Conservation (phyloP, 1,284 basidiomycete species). For the Anthracocystis walkeri region DNA sequence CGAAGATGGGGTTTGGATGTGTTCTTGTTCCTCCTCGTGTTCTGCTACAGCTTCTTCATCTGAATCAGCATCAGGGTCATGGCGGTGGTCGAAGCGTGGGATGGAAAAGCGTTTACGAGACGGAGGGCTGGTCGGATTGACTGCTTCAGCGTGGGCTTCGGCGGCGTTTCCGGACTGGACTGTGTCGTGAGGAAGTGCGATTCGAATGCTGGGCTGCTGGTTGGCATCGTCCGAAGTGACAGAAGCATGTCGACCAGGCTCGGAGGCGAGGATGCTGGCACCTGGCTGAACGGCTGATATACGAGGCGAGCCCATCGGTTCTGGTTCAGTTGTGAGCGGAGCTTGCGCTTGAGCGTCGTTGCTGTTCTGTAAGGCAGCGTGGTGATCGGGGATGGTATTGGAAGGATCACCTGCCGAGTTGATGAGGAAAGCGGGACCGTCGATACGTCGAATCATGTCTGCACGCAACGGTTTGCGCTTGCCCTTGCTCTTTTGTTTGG, state of each 20-base stretch:
- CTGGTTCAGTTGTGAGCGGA: slow-evolving; percentile 16
- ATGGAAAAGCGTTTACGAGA: slow-evolving; percentile 35
- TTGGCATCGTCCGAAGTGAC: slow-evolving; percentile 9
- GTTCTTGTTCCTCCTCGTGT: slow-evolving; percentile 8
- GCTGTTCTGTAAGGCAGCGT: neutral
- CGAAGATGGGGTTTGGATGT: slow-evolving; percentile 7
- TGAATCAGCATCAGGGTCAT: slow-evolving; percentile 39
- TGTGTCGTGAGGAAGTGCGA: slow-evolving; percentile 29
- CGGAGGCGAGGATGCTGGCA: slow-evolving; percentile 26
- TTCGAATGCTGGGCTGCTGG: slow-evolving; percentile 44
- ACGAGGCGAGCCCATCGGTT: slow-evolving; percentile 7
- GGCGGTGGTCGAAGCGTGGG: slow-evolving; percentile 34
- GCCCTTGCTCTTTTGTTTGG: slow-evolving; percentile 44
- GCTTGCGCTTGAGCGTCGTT: neutral
- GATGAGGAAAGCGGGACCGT: slow-evolving; percentile 67
- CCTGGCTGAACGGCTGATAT: slow-evolving; percentile 15
- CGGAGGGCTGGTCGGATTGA: neutral
- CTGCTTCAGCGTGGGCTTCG: neutral
- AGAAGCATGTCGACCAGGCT: slow-evolving; percentile 9
- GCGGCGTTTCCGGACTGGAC: neutral
- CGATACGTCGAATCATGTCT: slow-evolving; percentile 67
- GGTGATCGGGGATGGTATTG: slow-evolving; percentile 40
- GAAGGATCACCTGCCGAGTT: slow-evolving; percentile 59
- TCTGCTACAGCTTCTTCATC: slow-evolving; percentile 30
- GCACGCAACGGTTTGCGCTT: slow-evolving; percentile 59